Evolutionary conservation across 768 basidiomycete genomes (phyloP), one percentile per base, ranked within the genome.

Genomic region (Clitopilus passeckerianus): DNA sequence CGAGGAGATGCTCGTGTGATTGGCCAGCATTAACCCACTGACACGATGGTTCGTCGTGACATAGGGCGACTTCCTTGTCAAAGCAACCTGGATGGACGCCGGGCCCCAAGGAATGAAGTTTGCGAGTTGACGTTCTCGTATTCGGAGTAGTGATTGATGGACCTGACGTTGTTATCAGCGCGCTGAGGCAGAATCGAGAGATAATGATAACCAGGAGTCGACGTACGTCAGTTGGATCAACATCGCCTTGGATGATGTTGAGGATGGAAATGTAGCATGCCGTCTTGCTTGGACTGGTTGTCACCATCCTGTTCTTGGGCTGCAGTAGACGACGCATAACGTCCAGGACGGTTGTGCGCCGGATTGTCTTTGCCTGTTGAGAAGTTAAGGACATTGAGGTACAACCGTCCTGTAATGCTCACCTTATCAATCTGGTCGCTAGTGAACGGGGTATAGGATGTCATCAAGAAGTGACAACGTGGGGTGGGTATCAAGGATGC

Each of bases 91-190:
- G 66, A 97, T 96, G 34, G 94, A 95, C 5, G 95, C 95, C 0
- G 97, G 97, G 12, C 97, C 97, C 97, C 97, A 99, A 6, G 97
- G 97, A 62, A 99, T 98, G 71, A 99, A 98, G 69, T 92, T 95
- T 15, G 97, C 97, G 23, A 98, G 80, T 66, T 97, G 93, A 24
- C 97, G 86, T 74, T 99, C 97, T 43, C 97, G 89, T 66, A 99
- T 98, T 9, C 97, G 89, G 23, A 99, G 83, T 20, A 99, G 80
- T 8, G 95, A 96, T 85, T 98, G 96, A 69, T 99, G 97, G 9
- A 97, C 93, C 95, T 97, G 37, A 33, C 6, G 58, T 22, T 46
- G 37, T 60, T 18, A 52, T 61, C 14, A 62, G 54, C 56, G 53
- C 34, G 37, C 18, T 37, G 27, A 30, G 27, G 4, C 37, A 27